Conservation (phyloP, 192 early-diverging fungal species). For the Coemansia sp. region DNA sequence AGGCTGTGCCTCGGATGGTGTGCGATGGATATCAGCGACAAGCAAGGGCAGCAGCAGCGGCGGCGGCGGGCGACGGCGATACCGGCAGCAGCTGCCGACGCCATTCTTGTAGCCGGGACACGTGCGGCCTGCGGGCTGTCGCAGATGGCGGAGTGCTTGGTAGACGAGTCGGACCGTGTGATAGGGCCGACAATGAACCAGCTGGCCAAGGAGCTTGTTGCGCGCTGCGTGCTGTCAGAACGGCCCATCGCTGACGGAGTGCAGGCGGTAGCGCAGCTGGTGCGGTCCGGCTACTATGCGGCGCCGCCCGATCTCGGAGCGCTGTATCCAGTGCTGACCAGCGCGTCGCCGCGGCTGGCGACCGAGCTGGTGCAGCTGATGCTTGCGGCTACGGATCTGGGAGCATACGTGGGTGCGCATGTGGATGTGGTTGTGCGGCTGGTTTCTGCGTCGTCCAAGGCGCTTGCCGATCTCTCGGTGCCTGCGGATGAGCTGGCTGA, state of each 20-base stretch:
- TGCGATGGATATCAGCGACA: neutral
- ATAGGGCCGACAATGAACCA: slow-evolving; percentile 26
- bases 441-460: slow-evolving; percentile 9
- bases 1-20: slow-evolving; percentile 30
- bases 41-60: neutral
- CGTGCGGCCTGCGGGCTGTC: slow-evolving; percentile 18
- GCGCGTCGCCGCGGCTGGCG: slow-evolving; percentile 21
- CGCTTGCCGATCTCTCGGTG: slow-evolving; percentile 23
- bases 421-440: slow-evolving; percentile 24
- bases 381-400: slow-evolving; percentile 7
- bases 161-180: slow-evolving; percentile 3
- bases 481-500: slow-evolving; percentile 17
- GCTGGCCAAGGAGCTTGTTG: slow-evolving; percentile 26
- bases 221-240: slow-evolving; percentile 27
- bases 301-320: slow-evolving; percentile 8
- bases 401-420: neutral
- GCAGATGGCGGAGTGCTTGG: slow-evolving; percentile 3
- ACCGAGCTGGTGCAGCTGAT: slow-evolving; percentile 27
- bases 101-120: slow-evolving; percentile 13
- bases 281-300: slow-evolving; percentile 9
- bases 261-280: slow-evolving; percentile 19
- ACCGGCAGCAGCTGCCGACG: neutral
- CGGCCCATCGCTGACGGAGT: slow-evolving; percentile 32
- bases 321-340: slow-evolving; percentile 30
- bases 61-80: neutral